Base-by-base conservation (phyloP, 257 asterid genomes). In the Solanum neorickii region DNA sequence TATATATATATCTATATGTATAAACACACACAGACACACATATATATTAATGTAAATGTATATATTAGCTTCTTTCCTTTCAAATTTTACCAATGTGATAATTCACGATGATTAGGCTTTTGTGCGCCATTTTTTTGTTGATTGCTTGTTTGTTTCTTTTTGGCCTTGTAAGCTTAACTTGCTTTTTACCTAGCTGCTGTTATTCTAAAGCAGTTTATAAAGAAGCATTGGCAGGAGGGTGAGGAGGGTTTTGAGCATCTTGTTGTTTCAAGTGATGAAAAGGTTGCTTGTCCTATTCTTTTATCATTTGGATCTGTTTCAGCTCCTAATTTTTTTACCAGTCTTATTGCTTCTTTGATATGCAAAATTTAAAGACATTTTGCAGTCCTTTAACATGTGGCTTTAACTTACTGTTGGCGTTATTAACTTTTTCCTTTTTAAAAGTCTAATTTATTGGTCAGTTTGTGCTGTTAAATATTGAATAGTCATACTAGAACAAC, bases 201-300 rank as follows among this genome's bases (percentile, higher is more conserved):
- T 86, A 90, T 97, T 90, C 92, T 97, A 85, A 95, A 95, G 96
- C 98, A 97, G 88, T 92, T 94, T 89, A 92, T 94, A 77, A 94
- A 89, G 94, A 97, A 94, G 89, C 98, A 97, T 88, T 97, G 99
- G 98, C 87, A 88, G 74, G 96, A 93, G 87, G 96, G 93, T 31
- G 98, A 93, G 75, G 98, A 94, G 88, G 93, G 91, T 88, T 97
- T 97, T 90, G 98, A 95, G 93, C 98, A 93, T 90, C 98, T 99
- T 86, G 89, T 93, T 87, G 98, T 93, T 91, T 91, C 94, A 33
- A 89, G 87, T 86, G 92, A 92, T 86, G 98, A 95, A 92, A 97
- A 97, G 98, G 98, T 96, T 35, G 77, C 83, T 76, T 44, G 41
- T 83, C 73, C 65, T 87, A 27, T 70, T 65, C 29, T 16, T 56